Evolutionary conservation across 1,139 yeast species (phyloP).

Genomic region (Geotrichum klebahnii): DNA sequence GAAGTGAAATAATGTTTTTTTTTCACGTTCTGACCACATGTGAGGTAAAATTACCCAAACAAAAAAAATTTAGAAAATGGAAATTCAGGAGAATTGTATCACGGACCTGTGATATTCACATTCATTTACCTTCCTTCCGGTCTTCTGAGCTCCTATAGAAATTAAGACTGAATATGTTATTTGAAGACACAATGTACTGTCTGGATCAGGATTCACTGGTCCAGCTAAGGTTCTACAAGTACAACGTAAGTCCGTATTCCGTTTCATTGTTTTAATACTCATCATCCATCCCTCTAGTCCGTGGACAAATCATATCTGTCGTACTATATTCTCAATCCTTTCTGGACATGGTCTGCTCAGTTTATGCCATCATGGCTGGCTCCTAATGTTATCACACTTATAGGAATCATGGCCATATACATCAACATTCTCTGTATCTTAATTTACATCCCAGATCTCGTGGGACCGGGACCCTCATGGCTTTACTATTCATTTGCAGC

Average conservation of each 20-base stretch:
- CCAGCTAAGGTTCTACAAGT: conserved; percentile 18
- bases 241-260: conserved; percentile 13
- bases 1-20: neutral
- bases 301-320: conserved; percentile 69
- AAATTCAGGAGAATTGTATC: conserved; percentile 1
- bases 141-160: neutral
- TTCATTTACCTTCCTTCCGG: too few species aligned
- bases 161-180: conserved; percentile 1
- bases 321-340: conserved; percentile 58
- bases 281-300: conserved; percentile 39
- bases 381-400: conserved; percentile 68
- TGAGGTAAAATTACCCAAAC: neutral
- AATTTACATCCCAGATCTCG: conserved; percentile 57
- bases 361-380: conserved; percentile 73
- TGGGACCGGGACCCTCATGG: conserved; percentile 57
- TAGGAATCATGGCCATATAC: conserved; percentile 60
- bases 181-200: conserved; percentile 24
- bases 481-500: conserved; percentile 63
- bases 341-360: conserved; percentile 65
- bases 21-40: neutral
- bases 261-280: neutral
- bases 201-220: conserved; percentile 18
- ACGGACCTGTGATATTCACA: too few species aligned
- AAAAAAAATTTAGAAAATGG: neutral
- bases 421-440: conserved; percentile 53